Evolutionary conservation across 805 yeast species (phyloP).

Genomic region (Naumovozyma castellii): DNA sequence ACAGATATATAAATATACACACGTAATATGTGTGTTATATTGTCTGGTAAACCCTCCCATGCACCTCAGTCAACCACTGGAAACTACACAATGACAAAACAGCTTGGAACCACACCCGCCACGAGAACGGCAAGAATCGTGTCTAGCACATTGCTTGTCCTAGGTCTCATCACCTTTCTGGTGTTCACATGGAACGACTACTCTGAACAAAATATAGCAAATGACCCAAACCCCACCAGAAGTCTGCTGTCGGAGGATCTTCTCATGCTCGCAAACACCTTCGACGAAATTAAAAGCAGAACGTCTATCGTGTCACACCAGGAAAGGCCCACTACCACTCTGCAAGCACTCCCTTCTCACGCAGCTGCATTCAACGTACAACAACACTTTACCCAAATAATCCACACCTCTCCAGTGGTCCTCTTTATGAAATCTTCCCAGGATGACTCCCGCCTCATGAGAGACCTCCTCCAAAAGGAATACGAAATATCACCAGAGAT

Average conservation of each 20-base stretch:
- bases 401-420: constrained; percentile 57
- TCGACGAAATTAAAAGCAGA: too few species aligned
- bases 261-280: too few species aligned
- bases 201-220: constrained; percentile 6
- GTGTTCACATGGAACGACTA: constrained; percentile 10
- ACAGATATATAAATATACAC: too few species aligned
- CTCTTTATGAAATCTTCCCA: constrained; percentile 44
- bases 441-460: constrained; percentile 61
- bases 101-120: neutral
- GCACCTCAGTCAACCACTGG: too few species aligned
- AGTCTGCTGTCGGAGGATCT: too few species aligned
- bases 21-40: too few species aligned
- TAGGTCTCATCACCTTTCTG: constrained; percentile 7
- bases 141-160: constrained; percentile 6
- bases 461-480: constrained; percentile 48
- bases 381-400: constrained; percentile 38
- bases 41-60: too few species aligned
- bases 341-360: too few species aligned
- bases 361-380: constrained; percentile 1
- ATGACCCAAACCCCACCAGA: too few species aligned
- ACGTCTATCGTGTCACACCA: too few species aligned
- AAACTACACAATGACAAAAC: too few species aligned
- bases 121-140: constrained; percentile 4
- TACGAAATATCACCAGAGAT: constrained; percentile 69
- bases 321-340: too few species aligned